Evolutionary conservation across 2,329 filamentous ascomycete species (phyloP).

Genomic region (Onygena corvina): DNA sequence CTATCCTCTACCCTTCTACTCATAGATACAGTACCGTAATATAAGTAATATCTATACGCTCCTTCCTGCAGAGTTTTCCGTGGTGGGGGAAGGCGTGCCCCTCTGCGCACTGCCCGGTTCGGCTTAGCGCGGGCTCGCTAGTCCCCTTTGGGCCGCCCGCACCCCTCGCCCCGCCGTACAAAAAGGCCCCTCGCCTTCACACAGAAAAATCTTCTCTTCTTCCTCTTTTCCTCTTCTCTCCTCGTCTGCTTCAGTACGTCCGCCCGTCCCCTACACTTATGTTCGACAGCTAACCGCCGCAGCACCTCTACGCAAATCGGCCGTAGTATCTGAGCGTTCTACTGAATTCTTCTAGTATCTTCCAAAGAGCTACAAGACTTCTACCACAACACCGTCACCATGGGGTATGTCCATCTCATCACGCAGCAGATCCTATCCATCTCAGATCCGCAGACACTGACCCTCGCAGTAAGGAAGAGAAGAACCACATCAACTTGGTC

Average conservation of each 20-base stretch:
- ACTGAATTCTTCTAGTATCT: conserved; percentile 36
- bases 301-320: conserved; percentile 41
- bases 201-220: conserved; percentile 24
- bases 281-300: conserved; percentile 22
- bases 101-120: conserved; percentile 14
- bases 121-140: conserved; percentile 11
- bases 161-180: conserved; percentile 34
- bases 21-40: too few species aligned
- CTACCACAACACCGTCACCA: conserved; percentile 40
- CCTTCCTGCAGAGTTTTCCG: conserved; percentile 20
- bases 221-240: conserved; percentile 23
- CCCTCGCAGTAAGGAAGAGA: conserved; percentile 70
- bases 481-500: conserved; percentile 94
- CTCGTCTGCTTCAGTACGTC: conserved; percentile 38
- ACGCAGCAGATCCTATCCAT: not conserved
- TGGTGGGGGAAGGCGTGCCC: conserved; percentile 22
- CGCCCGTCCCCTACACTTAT: conserved; percentile 19
- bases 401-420: conserved; percentile 43
- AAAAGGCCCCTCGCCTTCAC: conserved; percentile 33
- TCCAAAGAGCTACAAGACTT: conserved; percentile 39
- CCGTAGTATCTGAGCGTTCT: conserved; percentile 41
- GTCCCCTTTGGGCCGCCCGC: not conserved
- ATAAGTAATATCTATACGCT: too few species aligned
- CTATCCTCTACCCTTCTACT: too few species aligned
- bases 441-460: not conserved